Conservation (phyloP, 495 filamentous ascomycete species). For the Aspergillus avenaceus region DNA sequence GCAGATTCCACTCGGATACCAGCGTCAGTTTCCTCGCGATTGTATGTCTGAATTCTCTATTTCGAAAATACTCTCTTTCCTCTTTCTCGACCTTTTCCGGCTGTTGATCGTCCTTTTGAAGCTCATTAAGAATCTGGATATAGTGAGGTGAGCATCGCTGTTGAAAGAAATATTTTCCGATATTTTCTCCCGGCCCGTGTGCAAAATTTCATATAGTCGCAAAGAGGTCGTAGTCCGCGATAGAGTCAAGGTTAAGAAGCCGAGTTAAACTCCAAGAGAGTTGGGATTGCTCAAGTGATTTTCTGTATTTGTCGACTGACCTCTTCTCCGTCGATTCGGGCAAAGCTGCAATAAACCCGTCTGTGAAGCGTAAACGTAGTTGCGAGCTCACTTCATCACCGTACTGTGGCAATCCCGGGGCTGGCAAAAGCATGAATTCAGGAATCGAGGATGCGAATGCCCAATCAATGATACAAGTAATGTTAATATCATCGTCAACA, state of each 20-base stretch:
- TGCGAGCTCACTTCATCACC: constrained; percentile 17
- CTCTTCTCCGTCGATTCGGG: constrained; percentile 6
- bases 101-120: too few relatives aligned
- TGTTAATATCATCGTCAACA: constrained; percentile 32
- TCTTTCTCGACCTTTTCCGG: too few relatives aligned
- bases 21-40: too few relatives aligned
- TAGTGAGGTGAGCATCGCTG: too few relatives aligned
- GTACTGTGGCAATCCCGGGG: constrained; percentile 25
- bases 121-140: too few relatives aligned
- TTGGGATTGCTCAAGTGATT: constrained; percentile 9
- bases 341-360: constrained; percentile 12
- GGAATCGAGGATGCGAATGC: constrained; percentile 22
- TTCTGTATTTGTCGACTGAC: too few relatives aligned
- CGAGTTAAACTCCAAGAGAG: constrained; percentile 17
- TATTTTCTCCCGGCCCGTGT: constrained; percentile 6
- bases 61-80: too few relatives aligned
- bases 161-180: too few relatives aligned
- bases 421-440: constrained; percentile 18
- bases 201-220: constrained; percentile 12
- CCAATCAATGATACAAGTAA: constrained; percentile 37
- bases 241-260: constrained; percentile 17
- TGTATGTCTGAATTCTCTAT: too few relatives aligned
- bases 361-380: constrained; percentile 6
- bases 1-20: too few relatives aligned
- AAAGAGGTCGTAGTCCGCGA: constrained; percentile 15